Base-by-base conservation (phyloP, 1,284 basidiomycete species). In the Trametes versicolor region DNA sequence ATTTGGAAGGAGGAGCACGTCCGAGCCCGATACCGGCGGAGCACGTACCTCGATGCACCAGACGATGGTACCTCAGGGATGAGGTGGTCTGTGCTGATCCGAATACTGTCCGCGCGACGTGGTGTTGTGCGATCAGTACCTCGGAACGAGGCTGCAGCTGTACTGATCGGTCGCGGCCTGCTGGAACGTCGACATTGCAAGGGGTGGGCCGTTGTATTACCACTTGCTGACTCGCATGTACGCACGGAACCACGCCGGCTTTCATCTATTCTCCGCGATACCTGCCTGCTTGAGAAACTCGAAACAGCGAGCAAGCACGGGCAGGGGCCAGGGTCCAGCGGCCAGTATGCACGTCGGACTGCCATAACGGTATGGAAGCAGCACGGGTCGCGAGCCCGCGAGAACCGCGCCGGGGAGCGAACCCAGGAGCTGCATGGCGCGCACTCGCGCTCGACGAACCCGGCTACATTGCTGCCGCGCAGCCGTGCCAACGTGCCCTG, bases 91-190 rank as follows among this genome's bases (percentile, higher is more conserved):
- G 23, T 15, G 23, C 32, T 48, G 55, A 47, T 57, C 55, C 55
- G 54, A 45, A 10, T 21, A 36, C 39, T 23, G 17, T 56, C 39
- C 54, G 54, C 34, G 39, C 39, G n/a, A n/a, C n/a, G 37, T 41
- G 29, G 17, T 13, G 13, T 34, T 17, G 27, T 17, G 13, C 36
- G 23, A 64, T 60, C 58, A 55, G 60, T 23, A 48, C 63, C 60
- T 62, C 56, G 57, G 25, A 68, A 68, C 53, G 66, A 58, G 66
- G 66, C 36, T n/a, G 41, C 50, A 21, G 50, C 21, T 27, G 47
- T 47, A 36, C 15, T 27, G 48, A 52, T 29, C 19, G 36, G 34
- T 32, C 43, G 19, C 19, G 43, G 43, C 43, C 13, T 23, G 45
- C 45, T 10, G 25, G 9, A 1, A 9, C 45, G 43, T 47, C 5